A percentile compares a stretch with the other conserved stretches of the same genome.
Evolutionary conservation across 306 rosid genomes (phyloP).

Genomic region (Rosa chinensis): DNA sequence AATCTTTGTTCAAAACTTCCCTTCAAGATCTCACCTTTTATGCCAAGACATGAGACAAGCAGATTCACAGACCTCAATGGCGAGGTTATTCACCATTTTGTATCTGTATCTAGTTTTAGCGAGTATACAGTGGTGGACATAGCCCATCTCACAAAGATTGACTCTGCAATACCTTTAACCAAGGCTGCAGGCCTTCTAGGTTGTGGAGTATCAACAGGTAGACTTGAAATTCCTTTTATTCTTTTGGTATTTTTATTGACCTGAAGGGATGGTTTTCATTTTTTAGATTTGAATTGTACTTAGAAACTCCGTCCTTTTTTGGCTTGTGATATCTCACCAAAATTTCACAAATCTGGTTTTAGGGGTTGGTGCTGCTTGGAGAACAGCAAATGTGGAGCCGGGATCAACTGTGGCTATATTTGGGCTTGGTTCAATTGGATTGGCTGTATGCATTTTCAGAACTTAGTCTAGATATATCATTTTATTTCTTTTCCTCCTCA

Average conservation of each 20-base stretch:
- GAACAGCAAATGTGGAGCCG: slow-evolving; percentile 66
- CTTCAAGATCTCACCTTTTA: slow-evolving; percentile 54
- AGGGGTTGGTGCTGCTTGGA: slow-evolving; percentile 99
- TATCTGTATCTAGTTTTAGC: slow-evolving; percentile 69
- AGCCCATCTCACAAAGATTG: slow-evolving; percentile 62
- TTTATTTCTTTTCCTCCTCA: slow-evolving; percentile 1
- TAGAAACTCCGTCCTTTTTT: not conserved
- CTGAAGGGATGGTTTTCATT: not conserved
- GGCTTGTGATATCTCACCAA: not conserved
- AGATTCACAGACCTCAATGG: slow-evolving; percentile 83
- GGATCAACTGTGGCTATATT: slow-evolving; percentile 82
- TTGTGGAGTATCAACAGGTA: slow-evolving; percentile 89
- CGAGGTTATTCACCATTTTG: slow-evolving; percentile 57
- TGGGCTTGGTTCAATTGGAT: slow-evolving; percentile 83
- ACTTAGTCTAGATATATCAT: not conserved
- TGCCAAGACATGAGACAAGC: slow-evolving; percentile 57
- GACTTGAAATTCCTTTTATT: not conserved
- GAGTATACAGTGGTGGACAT: slow-evolving; percentile 78
- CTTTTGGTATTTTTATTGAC: not conserved
- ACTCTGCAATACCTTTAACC: slow-evolving; percentile 53
- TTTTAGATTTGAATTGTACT: not conserved
- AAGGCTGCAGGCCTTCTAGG: slow-evolving; percentile 72
- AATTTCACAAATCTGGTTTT: slow-evolving; percentile 3
- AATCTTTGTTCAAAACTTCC: slow-evolving; percentile 68
- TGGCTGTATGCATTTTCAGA: slow-evolving; percentile 58